Evolutionary conservation across 2,329 filamentous ascomycete species (phyloP).

Genomic region (Ceratocystiopsis sp.): DNA sequence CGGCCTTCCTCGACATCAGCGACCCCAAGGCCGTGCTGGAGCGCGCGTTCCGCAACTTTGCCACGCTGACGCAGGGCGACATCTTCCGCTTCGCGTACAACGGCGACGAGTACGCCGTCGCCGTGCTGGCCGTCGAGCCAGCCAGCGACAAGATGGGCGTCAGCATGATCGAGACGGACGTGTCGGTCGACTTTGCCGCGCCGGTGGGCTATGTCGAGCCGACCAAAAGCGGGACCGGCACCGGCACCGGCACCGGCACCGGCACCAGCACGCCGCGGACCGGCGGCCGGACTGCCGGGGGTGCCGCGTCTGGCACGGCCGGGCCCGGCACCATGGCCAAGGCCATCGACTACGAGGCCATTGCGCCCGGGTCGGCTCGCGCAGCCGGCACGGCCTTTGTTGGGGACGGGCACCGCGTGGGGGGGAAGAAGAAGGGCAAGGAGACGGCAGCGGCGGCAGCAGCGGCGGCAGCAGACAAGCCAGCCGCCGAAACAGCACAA

Average conservation of each 20-base stretch:
- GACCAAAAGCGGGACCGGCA: conserved; percentile 43
- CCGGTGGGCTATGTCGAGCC: conserved; percentile 92
- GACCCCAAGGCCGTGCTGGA: conserved; percentile 96
- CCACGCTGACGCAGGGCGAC: conserved; percentile 81
- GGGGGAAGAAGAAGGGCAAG: conserved; percentile 64
- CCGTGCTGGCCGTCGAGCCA: conserved; percentile 85
- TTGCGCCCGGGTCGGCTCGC: conserved; percentile 59
- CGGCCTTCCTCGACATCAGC: conserved; percentile 87
- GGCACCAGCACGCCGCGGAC: conserved; percentile 51
- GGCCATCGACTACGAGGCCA: conserved; percentile 88
- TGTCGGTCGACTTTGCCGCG: conserved; percentile 88
- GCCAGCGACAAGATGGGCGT: conserved; percentile 69
- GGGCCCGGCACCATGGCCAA: conserved; percentile 97
- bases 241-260: conserved; percentile 85
- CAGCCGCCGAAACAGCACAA: conserved; percentile 36
- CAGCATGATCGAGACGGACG: conserved; percentile 88
- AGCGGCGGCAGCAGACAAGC: background rate
- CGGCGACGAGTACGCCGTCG: conserved; percentile 81
- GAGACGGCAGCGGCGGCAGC: conserved; percentile 20
- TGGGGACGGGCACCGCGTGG: conserved; percentile 65
- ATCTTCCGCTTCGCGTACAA: conserved; percentile 96
- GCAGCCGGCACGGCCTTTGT: conserved; percentile 63
- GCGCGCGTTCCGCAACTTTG: conserved; percentile 90
- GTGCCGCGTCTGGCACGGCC: too few relatives aligned
- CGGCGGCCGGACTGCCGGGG: conserved; percentile 38